These are phyloP conservation scores for Diaporthe citri DNA, from an alignment of 2,329 filamentous ascomycete genomes.

Conservation along the genomic window DNA sequence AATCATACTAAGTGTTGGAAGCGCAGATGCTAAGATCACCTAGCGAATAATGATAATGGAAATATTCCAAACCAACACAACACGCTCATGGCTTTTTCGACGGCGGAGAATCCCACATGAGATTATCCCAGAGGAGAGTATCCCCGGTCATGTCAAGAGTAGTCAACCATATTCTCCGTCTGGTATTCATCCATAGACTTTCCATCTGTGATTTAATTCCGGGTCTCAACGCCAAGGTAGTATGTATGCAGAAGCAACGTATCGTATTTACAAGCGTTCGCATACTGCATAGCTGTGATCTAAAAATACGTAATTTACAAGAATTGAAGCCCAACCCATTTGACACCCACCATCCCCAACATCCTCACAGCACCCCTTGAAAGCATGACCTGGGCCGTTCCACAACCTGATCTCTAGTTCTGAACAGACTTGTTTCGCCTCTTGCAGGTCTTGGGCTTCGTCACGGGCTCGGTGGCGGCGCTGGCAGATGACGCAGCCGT, in stretches of 20 bases:
- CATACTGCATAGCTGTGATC: not conserved
- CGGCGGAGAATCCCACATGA: too few relatives aligned
- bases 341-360: not conserved
- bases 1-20: too few relatives aligned
- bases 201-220: not conserved
- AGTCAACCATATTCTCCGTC: too few relatives aligned
- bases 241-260: not conserved
- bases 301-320: not conserved
- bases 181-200: not conserved
- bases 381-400: not conserved
- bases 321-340: not conserved
- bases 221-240: not conserved
- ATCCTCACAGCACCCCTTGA: not conserved
- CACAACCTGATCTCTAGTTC: not conserved
- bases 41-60: too few relatives aligned
- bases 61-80: too few relatives aligned
- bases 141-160: too few relatives aligned
- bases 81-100: too few relatives aligned
- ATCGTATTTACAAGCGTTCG: conserved; percentile 2
- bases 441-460: conserved; percentile 16
- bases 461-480: not conserved
- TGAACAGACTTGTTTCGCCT: not conserved
- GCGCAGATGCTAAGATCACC: too few relatives aligned
- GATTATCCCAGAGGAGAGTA: too few relatives aligned
- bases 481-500: not conserved